A percentile compares a stretch with the other conserved stretches of the same genome.
Conservation (phyloP, 805 yeast genomes). For the Candida krabiensis region DNA sequence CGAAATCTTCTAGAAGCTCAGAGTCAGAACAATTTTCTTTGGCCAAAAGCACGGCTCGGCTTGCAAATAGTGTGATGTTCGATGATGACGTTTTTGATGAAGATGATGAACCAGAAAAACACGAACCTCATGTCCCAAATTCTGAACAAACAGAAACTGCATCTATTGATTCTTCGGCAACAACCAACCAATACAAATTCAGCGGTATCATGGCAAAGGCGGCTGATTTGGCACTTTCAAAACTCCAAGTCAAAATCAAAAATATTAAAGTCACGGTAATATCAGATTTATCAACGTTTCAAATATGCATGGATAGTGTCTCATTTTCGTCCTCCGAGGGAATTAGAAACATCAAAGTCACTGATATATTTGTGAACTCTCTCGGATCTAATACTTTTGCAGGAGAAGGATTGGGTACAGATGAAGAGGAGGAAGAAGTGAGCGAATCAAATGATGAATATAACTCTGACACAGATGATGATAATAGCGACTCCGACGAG, state of each 20-base stretch:
- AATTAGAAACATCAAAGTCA: slow-evolving; percentile 38
- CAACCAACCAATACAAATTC: slow-evolving; percentile 35
- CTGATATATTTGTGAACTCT: slow-evolving; percentile 41
- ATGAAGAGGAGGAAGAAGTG: slow-evolving; percentile 5
- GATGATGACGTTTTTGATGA: slow-evolving; percentile 40
- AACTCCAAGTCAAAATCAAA: slow-evolving; percentile 50
- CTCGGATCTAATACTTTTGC: slow-evolving; percentile 40
- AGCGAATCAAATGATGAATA: slow-evolving; percentile 8
- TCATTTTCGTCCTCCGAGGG: slow-evolving; percentile 45
- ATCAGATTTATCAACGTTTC: slow-evolving; percentile 43
- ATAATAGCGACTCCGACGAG: slow-evolving; percentile 30
- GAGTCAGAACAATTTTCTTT: slow-evolving; percentile 45
- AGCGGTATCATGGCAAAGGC: slow-evolving; percentile 63
- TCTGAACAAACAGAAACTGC: slow-evolving; percentile 4
- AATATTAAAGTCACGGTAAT: slow-evolving; percentile 49
- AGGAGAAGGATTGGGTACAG: slow-evolving; percentile 25
- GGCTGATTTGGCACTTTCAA: slow-evolving; percentile 64
- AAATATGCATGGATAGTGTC: slow-evolving; percentile 32
- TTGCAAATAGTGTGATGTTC: slow-evolving; percentile 60
- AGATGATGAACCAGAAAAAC: slow-evolving; percentile 19
- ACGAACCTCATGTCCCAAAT: slow-evolving; percentile 10
- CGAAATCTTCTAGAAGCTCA: slow-evolving; percentile 25
- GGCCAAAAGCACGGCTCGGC: slow-evolving; percentile 72
- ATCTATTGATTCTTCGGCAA: slow-evolving; percentile 1
- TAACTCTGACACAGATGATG: slow-evolving; percentile 26